Percentiles rank a stretch among this genome's conserved stretches.
These are phyloP conservation scores for Epichloe hybrida DNA, from an alignment of 2,329 filamentous ascomycete genomes.

Conservation along the genomic window DNA sequence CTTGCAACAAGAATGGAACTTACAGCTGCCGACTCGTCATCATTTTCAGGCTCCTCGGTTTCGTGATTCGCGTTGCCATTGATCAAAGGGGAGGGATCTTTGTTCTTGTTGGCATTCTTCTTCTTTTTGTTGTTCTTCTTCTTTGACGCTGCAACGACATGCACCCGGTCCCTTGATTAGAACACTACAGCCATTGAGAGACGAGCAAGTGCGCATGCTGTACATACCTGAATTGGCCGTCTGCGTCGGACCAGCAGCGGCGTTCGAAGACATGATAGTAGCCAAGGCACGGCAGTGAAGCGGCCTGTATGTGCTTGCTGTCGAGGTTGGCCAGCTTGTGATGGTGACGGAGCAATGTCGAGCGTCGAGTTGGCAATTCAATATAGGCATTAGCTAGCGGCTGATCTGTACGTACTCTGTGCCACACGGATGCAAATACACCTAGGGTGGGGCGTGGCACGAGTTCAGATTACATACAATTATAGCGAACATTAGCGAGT, in stretches of 20 bases:
- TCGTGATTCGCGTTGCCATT: conserved; percentile 19
- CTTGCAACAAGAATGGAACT: not conserved
- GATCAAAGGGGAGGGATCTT: conserved; percentile 23
- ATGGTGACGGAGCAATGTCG: conserved; percentile 7
- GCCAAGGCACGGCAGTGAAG: conserved; percentile 4
- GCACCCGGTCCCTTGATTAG: conserved; percentile 10
- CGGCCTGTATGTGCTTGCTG: conserved; percentile 2
- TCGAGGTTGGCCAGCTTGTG: conserved; percentile 9
- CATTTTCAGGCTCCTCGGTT: conserved; percentile 27
- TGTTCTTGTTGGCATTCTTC: conserved; percentile 38
- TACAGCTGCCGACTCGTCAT: conserved; percentile 28
- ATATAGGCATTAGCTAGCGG: not conserved
- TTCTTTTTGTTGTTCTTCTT: conserved; percentile 49
- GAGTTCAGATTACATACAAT: not conserved
- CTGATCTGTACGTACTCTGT: too few species aligned
- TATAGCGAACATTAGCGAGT: not conserved
- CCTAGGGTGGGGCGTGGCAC: too few species aligned
- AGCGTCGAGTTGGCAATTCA: not conserved
- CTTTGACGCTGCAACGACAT: conserved; percentile 26
- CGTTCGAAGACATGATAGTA: conserved; percentile 27
- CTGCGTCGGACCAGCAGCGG: conserved; percentile 21
- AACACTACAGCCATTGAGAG: conserved; percentile 14
- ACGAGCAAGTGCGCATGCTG: conserved; percentile 3
- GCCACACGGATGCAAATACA: not conserved
- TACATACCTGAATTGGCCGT: conserved; percentile 23